These are phyloP conservation scores for Bretschneidera sinensis DNA, from an alignment of 345 rosid species.

Conservation along the genomic window DNA sequence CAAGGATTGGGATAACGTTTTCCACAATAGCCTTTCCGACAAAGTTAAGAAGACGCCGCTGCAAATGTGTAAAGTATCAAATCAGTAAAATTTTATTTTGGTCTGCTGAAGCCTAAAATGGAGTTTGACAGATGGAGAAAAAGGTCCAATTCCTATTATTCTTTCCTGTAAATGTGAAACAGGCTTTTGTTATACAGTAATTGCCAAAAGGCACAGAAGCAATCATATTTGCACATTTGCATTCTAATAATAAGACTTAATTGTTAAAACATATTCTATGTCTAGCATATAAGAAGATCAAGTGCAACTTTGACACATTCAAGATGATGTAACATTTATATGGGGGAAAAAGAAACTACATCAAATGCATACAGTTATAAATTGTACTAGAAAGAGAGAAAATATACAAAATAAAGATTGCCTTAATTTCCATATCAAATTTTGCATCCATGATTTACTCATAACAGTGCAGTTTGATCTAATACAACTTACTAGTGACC, in stretches of 20 bases:
- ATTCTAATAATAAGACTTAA: no score
- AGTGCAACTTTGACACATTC: no score
- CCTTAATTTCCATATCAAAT: not conserved
- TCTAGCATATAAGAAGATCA: no score
- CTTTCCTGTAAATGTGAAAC: not conserved
- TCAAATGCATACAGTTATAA: no score
- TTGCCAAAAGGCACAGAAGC: no score
- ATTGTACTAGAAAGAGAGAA: not conserved
- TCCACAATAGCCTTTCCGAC: conserved; percentile 74
- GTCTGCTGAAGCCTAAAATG: conserved; percentile 1
- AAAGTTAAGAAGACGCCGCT: conserved; percentile 71
- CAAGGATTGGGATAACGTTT: conserved; percentile 72
- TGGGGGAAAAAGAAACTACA: no score
- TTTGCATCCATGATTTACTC: not conserved
- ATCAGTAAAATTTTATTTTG: conserved; percentile 6
- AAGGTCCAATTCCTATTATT: not conserved
- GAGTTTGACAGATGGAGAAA: not conserved
- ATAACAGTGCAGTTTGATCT: not conserved
- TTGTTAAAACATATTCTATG: no score
- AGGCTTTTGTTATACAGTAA: no score
- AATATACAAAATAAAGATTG: not conserved
- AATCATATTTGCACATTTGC: no score
- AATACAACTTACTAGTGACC: not conserved
- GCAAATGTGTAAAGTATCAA: conserved; percentile 26
- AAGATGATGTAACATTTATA: no score